phyloP scores from a whole-genome alignment of 129 eudicot genomes.

The Helianthus annuus region HanXRQr2.0-SUNRISE NC_035435.2:174459124-174459623 shows the following conservation, averaged over 20 bases:
- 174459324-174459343: conserved; percentile 57
- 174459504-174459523: not conserved
- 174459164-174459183: conserved; percentile 76
- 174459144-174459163: conserved; percentile 73
- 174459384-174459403: conserved; percentile 15
- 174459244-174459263: conserved; percentile 42
- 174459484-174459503: conserved; percentile 52
- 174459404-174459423: conserved; percentile 21
- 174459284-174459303: conserved; percentile 79
- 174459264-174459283: conserved; percentile 65
- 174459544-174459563: no score
- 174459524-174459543: no score
- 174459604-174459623: no score
- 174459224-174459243: conserved; percentile 43
- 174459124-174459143: not conserved
- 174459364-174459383: conserved; percentile 22
- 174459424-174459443: conserved; percentile 18
- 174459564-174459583: no score
- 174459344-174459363: conserved; percentile 16
- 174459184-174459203: conserved; percentile 60
- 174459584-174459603: no score
- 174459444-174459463: conserved; percentile 12
- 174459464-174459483: conserved; percentile 44
- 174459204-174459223: conserved; percentile 34
- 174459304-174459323: conserved; percentile 92